Conservation (phyloP, 106 monocot genomes). For the Dioscorea alata region DNA sequence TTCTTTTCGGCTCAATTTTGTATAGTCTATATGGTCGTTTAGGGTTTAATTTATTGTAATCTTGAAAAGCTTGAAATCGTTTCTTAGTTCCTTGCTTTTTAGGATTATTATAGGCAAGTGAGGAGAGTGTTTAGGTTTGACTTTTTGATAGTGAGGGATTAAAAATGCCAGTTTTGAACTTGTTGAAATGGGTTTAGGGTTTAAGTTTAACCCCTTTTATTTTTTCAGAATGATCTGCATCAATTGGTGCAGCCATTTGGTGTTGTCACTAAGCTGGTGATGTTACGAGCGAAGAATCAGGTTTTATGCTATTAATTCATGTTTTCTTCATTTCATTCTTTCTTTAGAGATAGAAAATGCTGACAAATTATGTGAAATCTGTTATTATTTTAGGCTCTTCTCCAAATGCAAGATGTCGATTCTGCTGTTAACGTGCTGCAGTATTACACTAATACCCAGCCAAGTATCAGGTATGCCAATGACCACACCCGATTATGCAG, state of each 20-base stretch:
- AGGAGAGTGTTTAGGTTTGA: not conserved
- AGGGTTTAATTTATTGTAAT: not conserved
- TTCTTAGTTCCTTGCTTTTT: not conserved
- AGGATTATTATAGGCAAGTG: not conserved
- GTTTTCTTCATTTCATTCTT: not conserved
- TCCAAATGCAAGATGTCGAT: conserved; percentile 42
- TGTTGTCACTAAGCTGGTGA: conserved; percentile 24
- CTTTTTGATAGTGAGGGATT: not conserved
- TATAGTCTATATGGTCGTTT: not conserved
- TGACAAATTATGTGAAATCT: not conserved
- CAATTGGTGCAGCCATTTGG: conserved; percentile 38
- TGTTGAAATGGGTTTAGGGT: not conserved
- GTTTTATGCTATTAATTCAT: conserved; percentile 3
- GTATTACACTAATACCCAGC: conserved; percentile 31
- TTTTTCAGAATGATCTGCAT: conserved; percentile 23
- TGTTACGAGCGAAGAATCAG: conserved; percentile 40
- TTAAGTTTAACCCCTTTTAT: not conserved
- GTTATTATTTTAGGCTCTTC: conserved; percentile 24
- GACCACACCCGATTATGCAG: not conserved
- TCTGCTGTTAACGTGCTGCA: conserved; percentile 25
- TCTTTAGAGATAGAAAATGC: not conserved
- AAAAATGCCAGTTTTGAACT: not conserved
- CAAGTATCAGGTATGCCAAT: conserved; percentile 22
- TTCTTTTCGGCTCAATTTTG: no score
- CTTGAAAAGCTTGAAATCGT: no score